These are phyloP conservation scores for Stereocaulon alpinum DNA, from an alignment of 495 filamentous ascomycete species.

Conservation along the genomic window DNA sequence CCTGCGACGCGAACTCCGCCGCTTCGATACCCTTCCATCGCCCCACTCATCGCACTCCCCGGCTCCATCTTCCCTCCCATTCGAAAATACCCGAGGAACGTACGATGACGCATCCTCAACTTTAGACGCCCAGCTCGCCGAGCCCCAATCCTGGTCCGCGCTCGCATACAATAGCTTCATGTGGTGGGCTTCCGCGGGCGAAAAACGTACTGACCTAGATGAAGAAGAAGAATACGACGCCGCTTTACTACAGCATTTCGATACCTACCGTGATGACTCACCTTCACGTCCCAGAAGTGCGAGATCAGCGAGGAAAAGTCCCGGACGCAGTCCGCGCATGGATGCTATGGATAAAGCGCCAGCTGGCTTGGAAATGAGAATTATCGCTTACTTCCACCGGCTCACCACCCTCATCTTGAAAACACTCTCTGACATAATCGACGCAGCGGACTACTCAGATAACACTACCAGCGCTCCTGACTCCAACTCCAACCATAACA, in stretches of 20 bases:
- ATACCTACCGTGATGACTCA: slow-evolving; percentile 30
- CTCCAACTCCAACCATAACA: slow-evolving; percentile 34
- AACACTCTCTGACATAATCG: slow-evolving; percentile 58
- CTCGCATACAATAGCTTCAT: slow-evolving; percentile 87
- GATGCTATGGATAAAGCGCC: slow-evolving; percentile 1
- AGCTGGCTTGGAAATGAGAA: slow-evolving; percentile 49
- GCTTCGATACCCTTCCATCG: slow-evolving; percentile 32
- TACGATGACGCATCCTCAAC: slow-evolving; percentile 33
- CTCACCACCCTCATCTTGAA: slow-evolving; percentile 63
- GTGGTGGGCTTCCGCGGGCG: slow-evolving; percentile 97
- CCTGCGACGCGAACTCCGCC: slow-evolving; percentile 56
- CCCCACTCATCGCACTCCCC: slow-evolving; percentile 35
- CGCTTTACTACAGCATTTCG: slow-evolving; percentile 26
- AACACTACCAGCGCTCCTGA: slow-evolving; percentile 27
- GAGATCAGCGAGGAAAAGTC: slow-evolving; percentile 14
- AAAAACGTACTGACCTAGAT: slow-evolving; percentile 48
- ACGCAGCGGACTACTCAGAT: slow-evolving; percentile 38
- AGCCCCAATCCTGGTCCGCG: slow-evolving; percentile 78
- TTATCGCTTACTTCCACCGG: slow-evolving; percentile 88
- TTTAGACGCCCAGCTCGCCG: slow-evolving; percentile 41
- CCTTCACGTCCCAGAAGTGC: slow-evolving; percentile 5
- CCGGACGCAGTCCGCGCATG: slow-evolving; percentile 27
- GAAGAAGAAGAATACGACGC: slow-evolving; percentile 30
- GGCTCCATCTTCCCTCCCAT: neutral
- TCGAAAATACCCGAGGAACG: slow-evolving; percentile 20